Percentiles rank a stretch among this genome's conserved stretches.
These are phyloP conservation scores for Climacium dendroides DNA, from an alignment of 225 moss, liverwort and hornwort genomes.

Conservation along the genomic window DNA sequence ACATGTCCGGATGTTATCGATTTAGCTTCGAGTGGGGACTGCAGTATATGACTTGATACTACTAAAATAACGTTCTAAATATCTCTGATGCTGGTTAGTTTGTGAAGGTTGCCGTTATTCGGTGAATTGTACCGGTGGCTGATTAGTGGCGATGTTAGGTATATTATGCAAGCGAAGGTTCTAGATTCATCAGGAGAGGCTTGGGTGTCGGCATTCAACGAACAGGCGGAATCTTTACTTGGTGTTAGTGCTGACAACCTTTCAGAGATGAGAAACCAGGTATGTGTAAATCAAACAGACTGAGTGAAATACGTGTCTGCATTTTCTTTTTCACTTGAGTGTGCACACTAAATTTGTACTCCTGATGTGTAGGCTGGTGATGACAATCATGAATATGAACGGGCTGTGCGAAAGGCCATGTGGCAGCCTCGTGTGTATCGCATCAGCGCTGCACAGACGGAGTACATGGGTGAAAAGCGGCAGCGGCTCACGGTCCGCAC, in stretches of 20 bases:
- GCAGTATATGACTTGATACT: too few relatives aligned
- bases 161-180: slow-evolving; percentile 70
- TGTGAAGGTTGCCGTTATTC: not conserved
- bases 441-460: slow-evolving; percentile 55
- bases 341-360: not conserved
- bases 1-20: not conserved
- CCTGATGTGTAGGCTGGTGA: slow-evolving; percentile 34
- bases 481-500: slow-evolving; percentile 78
- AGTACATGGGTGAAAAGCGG: slow-evolving; percentile 87
- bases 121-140: not conserved
- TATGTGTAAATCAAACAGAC: not conserved
- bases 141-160: slow-evolving; percentile 13
- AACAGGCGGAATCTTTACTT: slow-evolving; percentile 67
- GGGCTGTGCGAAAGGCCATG: slow-evolving; percentile 50
- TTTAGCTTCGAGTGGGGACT: not conserved
- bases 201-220: slow-evolving; percentile 86
- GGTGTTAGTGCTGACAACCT: slow-evolving; percentile 38
- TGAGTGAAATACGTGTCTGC: too few relatives aligned
- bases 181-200: slow-evolving; percentile 76
- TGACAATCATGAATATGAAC: slow-evolving; percentile 19
- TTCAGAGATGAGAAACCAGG: slow-evolving; percentile 35
- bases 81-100: not conserved
- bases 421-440: slow-evolving; percentile 66
- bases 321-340: rapidly evolving
- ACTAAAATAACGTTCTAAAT: too few relatives aligned